Base-by-base conservation (phyloP, 225 moss, liverwort and hornwort genomes). In the Physcomitrellopsis africana region DNA sequence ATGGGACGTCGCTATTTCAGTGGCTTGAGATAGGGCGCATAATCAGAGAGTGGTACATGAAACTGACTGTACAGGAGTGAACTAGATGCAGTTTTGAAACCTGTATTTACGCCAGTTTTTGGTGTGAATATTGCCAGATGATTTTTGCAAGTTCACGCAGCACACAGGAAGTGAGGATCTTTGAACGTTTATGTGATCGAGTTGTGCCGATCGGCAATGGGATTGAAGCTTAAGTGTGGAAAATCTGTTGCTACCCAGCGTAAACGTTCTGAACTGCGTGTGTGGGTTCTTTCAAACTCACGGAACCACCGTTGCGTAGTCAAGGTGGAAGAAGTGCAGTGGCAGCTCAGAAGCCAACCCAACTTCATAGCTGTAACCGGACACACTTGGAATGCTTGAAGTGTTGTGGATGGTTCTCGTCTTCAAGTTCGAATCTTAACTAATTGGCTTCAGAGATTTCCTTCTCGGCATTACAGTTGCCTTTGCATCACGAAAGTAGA, bases 211-310 rank as follows among this genome's bases (percentile, higher is more conserved):
- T 37, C 32, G 32, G 32, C 32, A 2, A 37, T 37, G 1, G 32
- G 32, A 4, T 1, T 37, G 32, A 37, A 37, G 1, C 32, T 37
- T 2, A 7, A 37, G 7, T 4, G 3, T 37, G 32, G 7, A 4
- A 4, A 5, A 37, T 37, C 32, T 37, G 32, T 37, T 37, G 32
- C 32, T 7, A 37, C 32, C 32, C 32, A 37, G 32, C 7, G 32
- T 37, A 7, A 37, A 37, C 5, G 32, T 37, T 37, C 7, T 0
- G 32, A 72, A 42, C 52, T 52, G 72, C 24, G 3, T 75, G 60
- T 70, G 71, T 75, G 77, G 79, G 55, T 26, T 54, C 8, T 44
- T 41, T 64, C 18, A 24, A 58, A 14, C 19, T 29, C 57, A 67
- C 69, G 26, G 42, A 23, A 66, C 19, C 14, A 27, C 18, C 57